Conservation (phyloP, 2,329 filamentous ascomycete species). For the Xenoacremonium recifei region DNA sequence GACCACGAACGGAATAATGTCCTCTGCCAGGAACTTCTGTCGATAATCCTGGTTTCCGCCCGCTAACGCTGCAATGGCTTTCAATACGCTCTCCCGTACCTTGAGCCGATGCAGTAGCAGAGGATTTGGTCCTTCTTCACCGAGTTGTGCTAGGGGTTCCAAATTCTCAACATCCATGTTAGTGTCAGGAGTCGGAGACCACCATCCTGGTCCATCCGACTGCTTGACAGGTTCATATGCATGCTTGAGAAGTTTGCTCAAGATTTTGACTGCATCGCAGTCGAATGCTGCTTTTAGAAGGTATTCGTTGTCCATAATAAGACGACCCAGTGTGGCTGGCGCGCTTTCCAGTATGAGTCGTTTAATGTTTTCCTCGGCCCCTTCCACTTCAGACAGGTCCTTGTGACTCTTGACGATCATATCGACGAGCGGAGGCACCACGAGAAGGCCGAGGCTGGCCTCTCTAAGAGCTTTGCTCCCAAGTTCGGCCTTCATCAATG, state of each 20-base stretch:
- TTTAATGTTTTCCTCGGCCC: constrained; percentile 34
- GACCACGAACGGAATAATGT: constrained; percentile 77
- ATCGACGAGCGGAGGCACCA: constrained; percentile 68
- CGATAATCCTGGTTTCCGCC: constrained; percentile 81
- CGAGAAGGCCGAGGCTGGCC: constrained; percentile 61
- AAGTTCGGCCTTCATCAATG: constrained; percentile 67
- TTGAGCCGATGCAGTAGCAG: constrained; percentile 67
- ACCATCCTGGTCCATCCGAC: constrained; percentile 30
- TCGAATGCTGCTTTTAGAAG: constrained; percentile 84
- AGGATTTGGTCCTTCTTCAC: constrained; percentile 59
- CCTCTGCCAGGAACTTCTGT: constrained; percentile 77
- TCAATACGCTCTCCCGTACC: constrained; percentile 72
- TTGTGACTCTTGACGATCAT: constrained; percentile 52
- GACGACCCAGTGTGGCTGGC: constrained; percentile 71
- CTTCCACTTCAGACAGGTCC: constrained; percentile 40
- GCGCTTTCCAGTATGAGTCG: constrained; percentile 62
- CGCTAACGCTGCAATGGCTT: constrained; percentile 78
- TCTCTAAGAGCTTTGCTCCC: constrained; percentile 61
- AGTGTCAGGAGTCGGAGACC: constrained; percentile 38
- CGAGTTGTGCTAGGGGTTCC: constrained; percentile 49
- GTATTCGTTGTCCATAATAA: constrained; percentile 75
- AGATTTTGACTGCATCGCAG: constrained; percentile 45
- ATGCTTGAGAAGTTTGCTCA: constrained; percentile 49
- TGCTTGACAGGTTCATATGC: constrained; percentile 47
- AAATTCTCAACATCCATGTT: constrained; percentile 32